phyloP scores from a whole-genome alignment of 1,139 yeast species.

The Kodamaea derodonti region DNA sequence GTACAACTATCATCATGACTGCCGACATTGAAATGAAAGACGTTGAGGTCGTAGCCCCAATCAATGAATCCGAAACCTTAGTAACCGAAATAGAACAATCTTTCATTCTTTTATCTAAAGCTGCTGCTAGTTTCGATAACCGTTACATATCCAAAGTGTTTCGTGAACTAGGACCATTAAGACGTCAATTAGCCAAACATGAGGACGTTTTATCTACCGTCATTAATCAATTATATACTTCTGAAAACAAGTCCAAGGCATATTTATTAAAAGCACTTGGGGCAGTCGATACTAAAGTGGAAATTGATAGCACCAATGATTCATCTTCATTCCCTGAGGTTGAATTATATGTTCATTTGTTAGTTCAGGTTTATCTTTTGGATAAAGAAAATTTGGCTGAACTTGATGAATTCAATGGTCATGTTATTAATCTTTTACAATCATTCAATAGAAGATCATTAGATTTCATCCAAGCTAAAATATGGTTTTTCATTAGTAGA shows the following conservation, averaged over 20 bases:
- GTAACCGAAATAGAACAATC: constrained; percentile 48
- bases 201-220: constrained; percentile 50
- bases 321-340: constrained; percentile 54
- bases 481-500: constrained; percentile 89
- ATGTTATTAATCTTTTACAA: constrained; percentile 54
- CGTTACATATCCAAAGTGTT: constrained; percentile 82
- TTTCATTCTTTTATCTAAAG: constrained; percentile 58
- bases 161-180: constrained; percentile 74
- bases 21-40: constrained; percentile 31
- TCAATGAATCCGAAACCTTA: constrained; percentile 14
- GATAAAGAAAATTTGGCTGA: constrained; percentile 53
- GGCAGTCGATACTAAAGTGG: constrained; percentile 14
- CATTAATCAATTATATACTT: constrained; percentile 52
- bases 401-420: constrained; percentile 49
- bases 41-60: constrained; percentile 15
- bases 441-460: constrained; percentile 75
- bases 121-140: constrained; percentile 77
- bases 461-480: constrained; percentile 83
- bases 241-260: constrained; percentile 36
- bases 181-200: constrained; percentile 55
- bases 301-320: constrained; percentile 3
- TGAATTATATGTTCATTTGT: constrained; percentile 74
- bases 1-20: constrained; percentile 2
- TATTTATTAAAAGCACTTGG: constrained; percentile 40
- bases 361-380: constrained; percentile 72